Evolutionary conservation across 441 rosid species (phyloP), one percentile per base, ranked within the genome.

Genomic region (Eugenia klotzschiana): DNA sequence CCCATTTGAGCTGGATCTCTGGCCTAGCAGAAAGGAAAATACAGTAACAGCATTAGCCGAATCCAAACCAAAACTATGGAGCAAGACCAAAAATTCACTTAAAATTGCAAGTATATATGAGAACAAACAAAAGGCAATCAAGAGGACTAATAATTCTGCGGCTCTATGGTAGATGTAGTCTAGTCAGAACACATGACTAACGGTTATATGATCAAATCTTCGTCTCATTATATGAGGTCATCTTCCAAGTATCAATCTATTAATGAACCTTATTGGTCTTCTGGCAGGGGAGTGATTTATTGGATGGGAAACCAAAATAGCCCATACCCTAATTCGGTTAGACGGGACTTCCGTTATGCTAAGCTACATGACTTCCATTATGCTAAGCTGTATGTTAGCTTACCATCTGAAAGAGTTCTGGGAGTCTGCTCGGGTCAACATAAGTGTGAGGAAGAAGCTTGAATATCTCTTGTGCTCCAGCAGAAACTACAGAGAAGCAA

Each of bases 401-500:
- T 84, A 93, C 98, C 86, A 87, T 89, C 52, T 82, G 91, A 91
- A 91, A 95, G 77, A 95, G 91, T 87, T 91, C 89, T 79, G 95
- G 94, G 84, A 96, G 96, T 88, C 86, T 87, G 89, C 88, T 93
- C 41, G 96, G 94, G 83, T 93, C 95, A 64, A 95, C 94, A 88
- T 93, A 94, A 82, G 93, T 90, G 86, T 93, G 98, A 85, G 98
- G 98, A 91, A 95, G 98, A 87, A 95, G 96, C 88, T 92, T 94
- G 89, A 95, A 96, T 83, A 96, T 94, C 90, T 95, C 98, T 84
- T 93, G 99, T 7, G 98, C 98, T 23, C 98, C 99, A 14, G 87
- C 89, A 83, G 98, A 94, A 87, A 92, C 99, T 96, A 86, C 69
- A 51, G 43, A 60, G 54, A 37, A 80, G 40, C 64, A 84, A 80